Conservation (phyloP, 495 filamentous ascomycete species). For the Xylaria venustula region DNA sequence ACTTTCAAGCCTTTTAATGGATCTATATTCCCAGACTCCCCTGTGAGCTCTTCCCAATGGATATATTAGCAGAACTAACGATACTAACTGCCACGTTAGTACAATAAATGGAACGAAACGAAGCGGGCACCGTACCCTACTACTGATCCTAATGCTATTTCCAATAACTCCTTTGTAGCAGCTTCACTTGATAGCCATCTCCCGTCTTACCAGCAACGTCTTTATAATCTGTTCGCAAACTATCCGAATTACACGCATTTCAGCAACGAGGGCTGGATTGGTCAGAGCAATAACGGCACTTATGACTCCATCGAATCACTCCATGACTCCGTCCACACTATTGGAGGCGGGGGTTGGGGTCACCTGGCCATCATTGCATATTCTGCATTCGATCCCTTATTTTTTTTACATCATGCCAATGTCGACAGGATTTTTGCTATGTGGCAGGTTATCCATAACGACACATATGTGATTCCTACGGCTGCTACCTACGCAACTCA, state of each 20-base stretch:
- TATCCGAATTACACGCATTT: conserved; percentile 57
- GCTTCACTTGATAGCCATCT: conserved; percentile 48
- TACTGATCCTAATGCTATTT: conserved; percentile 41
- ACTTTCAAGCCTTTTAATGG: conserved; percentile 54
- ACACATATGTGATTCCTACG: conserved; percentile 53
- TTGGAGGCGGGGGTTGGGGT: conserved; percentile 51
- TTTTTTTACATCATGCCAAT: conserved; percentile 66
- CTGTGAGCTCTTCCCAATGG: conserved; percentile 35
- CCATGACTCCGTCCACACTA: conserved; percentile 64
- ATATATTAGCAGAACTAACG: neutral
- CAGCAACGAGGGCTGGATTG: conserved; percentile 56
- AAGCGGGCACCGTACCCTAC: conserved; percentile 46
- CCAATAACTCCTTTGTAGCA: conserved; percentile 51
- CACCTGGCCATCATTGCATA: conserved; percentile 66
- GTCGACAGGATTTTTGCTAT: conserved; percentile 69
- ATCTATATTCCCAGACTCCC: conserved; percentile 38
- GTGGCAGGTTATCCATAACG: conserved; percentile 67
- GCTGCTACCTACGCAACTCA: conserved; percentile 49
- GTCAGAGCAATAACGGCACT: conserved; percentile 25
- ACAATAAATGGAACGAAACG: conserved; percentile 47
- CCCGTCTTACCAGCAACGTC: conserved; percentile 42
- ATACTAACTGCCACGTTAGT: conserved; percentile 31
- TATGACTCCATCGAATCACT: conserved; percentile 61
- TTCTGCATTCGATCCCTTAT: conserved; percentile 72
- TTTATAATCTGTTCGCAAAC: conserved; percentile 61